phyloP scores from a whole-genome alignment of 2,329 filamentous ascomycete species.

The Corynespora cassiicola region DNA sequence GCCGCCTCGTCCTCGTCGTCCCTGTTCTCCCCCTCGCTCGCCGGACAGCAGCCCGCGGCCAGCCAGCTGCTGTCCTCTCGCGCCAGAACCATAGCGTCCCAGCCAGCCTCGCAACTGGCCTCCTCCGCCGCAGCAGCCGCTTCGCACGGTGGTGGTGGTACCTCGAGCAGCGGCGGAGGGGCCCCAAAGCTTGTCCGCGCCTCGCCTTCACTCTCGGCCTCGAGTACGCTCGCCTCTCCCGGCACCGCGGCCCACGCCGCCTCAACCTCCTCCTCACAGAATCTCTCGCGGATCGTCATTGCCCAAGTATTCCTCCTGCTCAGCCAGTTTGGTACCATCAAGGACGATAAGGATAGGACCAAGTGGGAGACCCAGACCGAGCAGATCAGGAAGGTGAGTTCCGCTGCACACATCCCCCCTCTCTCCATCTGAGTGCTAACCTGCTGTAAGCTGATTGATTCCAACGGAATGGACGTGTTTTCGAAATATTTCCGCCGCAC shows the following conservation, averaged over 20 bases:
- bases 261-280: conserved; percentile 50
- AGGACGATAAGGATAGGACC: conserved; percentile 86
- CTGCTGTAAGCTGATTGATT: conserved; percentile 78
- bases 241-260: conserved; percentile 57
- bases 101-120: conserved; percentile 61
- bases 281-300: conserved; percentile 87
- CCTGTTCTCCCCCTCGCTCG: conserved; percentile 60
- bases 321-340: conserved; percentile 74
- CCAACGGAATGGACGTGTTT: conserved; percentile 99
- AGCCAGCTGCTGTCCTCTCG: conserved; percentile 64
- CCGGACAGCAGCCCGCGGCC: conserved; percentile 61
- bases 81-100: conserved; percentile 62
- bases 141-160: conserved; percentile 58
- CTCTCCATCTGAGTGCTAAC: conserved; percentile 22
- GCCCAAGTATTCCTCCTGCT: conserved; percentile 94
- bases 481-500: conserved; percentile 94
- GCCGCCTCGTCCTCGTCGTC: conserved; percentile 61
- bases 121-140: conserved; percentile 60
- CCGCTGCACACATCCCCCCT: conserved; percentile 5
- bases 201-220: conserved; percentile 65
- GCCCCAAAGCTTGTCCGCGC: conserved; percentile 64
- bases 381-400: conserved; percentile 85
- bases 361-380: conserved; percentile 94
- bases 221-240: conserved; percentile 61
- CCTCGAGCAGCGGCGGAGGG: conserved; percentile 61